Evolutionary conservation across 148 eudicot species (phyloP).

Genomic region (Arbutus unedo): DNA sequence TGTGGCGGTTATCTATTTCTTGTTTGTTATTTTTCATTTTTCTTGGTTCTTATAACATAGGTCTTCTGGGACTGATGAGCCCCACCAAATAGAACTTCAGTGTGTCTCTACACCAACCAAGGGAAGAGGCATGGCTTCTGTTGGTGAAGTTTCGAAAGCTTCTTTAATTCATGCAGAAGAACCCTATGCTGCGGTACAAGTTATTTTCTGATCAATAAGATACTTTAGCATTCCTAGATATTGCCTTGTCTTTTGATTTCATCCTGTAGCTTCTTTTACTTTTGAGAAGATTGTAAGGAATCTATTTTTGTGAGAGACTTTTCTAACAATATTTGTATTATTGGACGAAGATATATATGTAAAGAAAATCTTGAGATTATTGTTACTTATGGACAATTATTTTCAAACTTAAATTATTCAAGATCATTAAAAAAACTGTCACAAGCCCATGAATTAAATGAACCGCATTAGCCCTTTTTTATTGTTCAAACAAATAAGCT

Average conservation of each 20-base stretch:
- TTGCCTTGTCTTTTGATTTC: constrained; percentile 4
- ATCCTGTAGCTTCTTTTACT: not conserved
- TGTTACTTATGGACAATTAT: not conserved
- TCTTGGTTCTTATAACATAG: constrained; percentile 33
- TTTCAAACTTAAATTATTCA: not conserved
- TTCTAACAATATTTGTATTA: not conserved
- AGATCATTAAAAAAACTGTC: not conserved
- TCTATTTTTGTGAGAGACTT: not conserved
- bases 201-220: not conserved
- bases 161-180: constrained; percentile 77
- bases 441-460: not conserved
- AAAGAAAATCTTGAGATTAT: not conserved
- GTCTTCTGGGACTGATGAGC: constrained; percentile 54
- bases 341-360: no score
- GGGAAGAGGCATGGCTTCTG: constrained; percentile 80
- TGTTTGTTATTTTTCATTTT: constrained; percentile 4
- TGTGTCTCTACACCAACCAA: constrained; percentile 58
- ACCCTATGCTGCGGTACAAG: constrained; percentile 84
- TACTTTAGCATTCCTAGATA: constrained; percentile 8
- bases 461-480: not conserved
- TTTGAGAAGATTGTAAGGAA: not conserved
- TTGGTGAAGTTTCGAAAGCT: constrained; percentile 45
- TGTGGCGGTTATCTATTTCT: not conserved
- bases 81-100: constrained; percentile 37
- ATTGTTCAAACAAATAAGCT: not conserved